Evolutionary conservation across 83 land plant genomes (phyloP).

Genomic region (Picea mariana): DNA sequence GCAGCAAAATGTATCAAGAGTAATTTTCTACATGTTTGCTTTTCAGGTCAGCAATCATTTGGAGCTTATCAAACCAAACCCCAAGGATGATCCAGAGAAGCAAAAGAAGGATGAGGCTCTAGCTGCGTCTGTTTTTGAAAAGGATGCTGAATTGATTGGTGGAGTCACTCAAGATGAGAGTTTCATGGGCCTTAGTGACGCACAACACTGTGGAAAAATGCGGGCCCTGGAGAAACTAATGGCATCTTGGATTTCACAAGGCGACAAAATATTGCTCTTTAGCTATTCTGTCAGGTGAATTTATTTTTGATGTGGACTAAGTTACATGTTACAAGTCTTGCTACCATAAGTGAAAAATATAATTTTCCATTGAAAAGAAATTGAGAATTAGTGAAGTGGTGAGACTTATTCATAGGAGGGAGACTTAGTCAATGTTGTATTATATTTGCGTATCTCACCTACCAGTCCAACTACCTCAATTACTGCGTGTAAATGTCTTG

Average conservation of each 20-base stretch:
- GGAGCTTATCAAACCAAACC: conserved; percentile 92
- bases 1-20: neutral
- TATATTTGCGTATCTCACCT: too few species aligned
- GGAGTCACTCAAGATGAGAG: conserved; percentile 78
- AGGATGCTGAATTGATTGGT: conserved; percentile 78
- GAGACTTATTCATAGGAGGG: too few species aligned
- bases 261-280: conserved; percentile 92
- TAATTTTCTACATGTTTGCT: neutral
- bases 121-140: conserved; percentile 74
- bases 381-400: neutral
- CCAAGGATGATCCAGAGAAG: conserved; percentile 81
- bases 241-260: conserved; percentile 63
- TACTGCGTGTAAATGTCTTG: too few species aligned
- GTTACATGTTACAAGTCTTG: neutral
- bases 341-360: neutral
- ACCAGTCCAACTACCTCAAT: too few species aligned
- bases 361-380: neutral
- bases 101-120: conserved; percentile 83
- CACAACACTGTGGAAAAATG: conserved; percentile 96
- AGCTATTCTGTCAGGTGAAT: conserved; percentile 92
- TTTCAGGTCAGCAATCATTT: conserved; percentile 93
- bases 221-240: conserved; percentile 76
- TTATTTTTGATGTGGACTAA: neutral
- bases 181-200: conserved; percentile 88
- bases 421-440: too few species aligned